Evolutionary conservation across 805 yeast species (phyloP), one percentile per base, ranked within the genome.

Genomic region (Candida easanensis): DNA sequence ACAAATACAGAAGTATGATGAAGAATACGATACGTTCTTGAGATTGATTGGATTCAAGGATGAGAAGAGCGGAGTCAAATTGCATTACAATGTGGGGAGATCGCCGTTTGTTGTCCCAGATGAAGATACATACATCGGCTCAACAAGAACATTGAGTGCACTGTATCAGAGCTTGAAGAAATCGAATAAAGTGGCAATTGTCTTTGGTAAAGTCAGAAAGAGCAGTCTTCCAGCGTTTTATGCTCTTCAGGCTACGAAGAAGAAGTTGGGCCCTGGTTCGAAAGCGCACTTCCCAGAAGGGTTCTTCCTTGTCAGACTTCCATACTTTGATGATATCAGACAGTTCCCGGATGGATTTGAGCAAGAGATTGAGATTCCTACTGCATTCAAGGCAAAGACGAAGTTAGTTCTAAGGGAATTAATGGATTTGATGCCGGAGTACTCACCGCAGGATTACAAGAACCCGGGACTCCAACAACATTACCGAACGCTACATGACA

Each of bases 291-390:
- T 45, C 42, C 59, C 59, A 1, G 80, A 84, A 44, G 97, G 97
- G 0, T 76, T 91, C 48, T 79, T 82, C 38, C 60, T 89, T 43
- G 71, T 84, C 8, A 70, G 73, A 23, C 53, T 86, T 18, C 97
- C 98, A 1, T 84, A 76, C 69, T 63, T 77, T 14, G 95, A 88
- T 51, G 91, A 88, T 58, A 62, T 88, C 4, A 69, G 97, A 39
- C 70, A 75, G 26, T 61, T 79, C 4, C 97, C 97, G 0, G 63
- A 62, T 4, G 45, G 49, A 1, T 49, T 33, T 22, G 49, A 43
- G 13, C 11, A 11, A 33, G 33, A 49, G 22, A 36, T 36, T 9
- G 41, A 48, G 8, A n/a, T 43, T 1, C 33, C 53, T 5, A 30
- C 49, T 43, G 38, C 32, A 11, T 30, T 57, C 27, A 36, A 36